phyloP scores from a whole-genome alignment of 148 eudicot species.

The Nepenthes gracilis region DNA sequence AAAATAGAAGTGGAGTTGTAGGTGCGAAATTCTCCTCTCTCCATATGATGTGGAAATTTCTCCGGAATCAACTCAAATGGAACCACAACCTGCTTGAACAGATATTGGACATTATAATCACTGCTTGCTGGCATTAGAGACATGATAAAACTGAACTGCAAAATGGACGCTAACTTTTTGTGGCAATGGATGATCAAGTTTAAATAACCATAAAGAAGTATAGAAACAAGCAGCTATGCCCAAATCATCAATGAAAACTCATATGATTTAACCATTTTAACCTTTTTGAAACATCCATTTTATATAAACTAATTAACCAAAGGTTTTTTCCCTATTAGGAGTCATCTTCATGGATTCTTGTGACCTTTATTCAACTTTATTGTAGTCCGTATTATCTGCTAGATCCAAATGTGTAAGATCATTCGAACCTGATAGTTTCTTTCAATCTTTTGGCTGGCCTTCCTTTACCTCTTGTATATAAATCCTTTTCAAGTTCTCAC shows the following conservation, averaged over 20 bases:
- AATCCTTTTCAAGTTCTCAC: too few species aligned
- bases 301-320: too few species aligned
- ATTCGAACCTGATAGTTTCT: too few species aligned
- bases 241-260: not conserved
- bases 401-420: too few species aligned
- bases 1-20: constrained; percentile 53
- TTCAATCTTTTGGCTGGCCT: too few species aligned
- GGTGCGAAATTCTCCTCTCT: constrained; percentile 10
- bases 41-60: constrained; percentile 54
- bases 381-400: too few species aligned
- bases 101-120: not conserved
- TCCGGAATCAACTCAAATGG: constrained; percentile 18
- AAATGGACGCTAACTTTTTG: not conserved
- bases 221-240: not conserved
- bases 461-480: too few species aligned
- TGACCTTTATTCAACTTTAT: too few species aligned
- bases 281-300: too few species aligned
- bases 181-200: not conserved
- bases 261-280: too few species aligned
- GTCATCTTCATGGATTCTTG: too few species aligned
- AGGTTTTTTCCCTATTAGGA: too few species aligned
- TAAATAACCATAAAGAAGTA: not conserved
- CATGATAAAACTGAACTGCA: not conserved
- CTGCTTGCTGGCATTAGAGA: not conserved
- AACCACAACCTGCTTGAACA: constrained; percentile 31